phyloP scores from a whole-genome alignment of 192 early-diverging fungal species.

The Thoreauomyces humboldtii region DNA sequence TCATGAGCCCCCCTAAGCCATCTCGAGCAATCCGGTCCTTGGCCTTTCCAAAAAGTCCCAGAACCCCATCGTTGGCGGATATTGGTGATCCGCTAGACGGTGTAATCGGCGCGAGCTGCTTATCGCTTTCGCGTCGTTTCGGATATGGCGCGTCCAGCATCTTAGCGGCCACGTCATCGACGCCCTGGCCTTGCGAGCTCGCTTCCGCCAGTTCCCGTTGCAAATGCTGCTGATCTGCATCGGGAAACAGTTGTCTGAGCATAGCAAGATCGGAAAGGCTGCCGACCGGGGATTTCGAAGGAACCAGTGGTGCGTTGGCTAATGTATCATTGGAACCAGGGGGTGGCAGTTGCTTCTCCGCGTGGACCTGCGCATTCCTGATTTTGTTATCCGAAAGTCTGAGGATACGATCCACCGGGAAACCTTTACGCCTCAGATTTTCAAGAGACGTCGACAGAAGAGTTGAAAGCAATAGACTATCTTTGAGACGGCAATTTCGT shows the following conservation, averaged over 20 bases:
- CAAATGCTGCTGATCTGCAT: slow-evolving; percentile 60
- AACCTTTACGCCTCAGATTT: slow-evolving; percentile 69
- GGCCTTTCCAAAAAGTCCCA: slow-evolving; percentile 19
- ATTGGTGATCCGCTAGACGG: too few species aligned
- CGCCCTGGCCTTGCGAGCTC: slow-evolving; percentile 39
- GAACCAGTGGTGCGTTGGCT: too few species aligned
- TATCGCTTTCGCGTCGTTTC: slow-evolving; percentile 7
- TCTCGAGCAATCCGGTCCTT: background rate
- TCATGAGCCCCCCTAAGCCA: background rate
- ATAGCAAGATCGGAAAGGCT: too few species aligned
- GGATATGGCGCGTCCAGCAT: slow-evolving; percentile 60
- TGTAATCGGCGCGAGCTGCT: too few species aligned
- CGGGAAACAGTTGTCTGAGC: slow-evolving; percentile 61
- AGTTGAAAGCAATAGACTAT: slow-evolving; percentile 72
- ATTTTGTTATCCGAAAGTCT: slow-evolving; percentile 39
- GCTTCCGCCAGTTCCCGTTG: slow-evolving; percentile 48
- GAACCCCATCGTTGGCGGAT: background rate
- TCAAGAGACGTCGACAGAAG: slow-evolving; percentile 69
- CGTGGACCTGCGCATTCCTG: slow-evolving; percentile 30
- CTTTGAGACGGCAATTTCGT: slow-evolving; percentile 67
- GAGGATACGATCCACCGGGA: slow-evolving; percentile 66
- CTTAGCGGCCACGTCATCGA: slow-evolving; percentile 55
- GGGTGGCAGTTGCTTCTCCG: slow-evolving; percentile 42
- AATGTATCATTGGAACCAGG: too few species aligned
- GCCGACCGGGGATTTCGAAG: too few species aligned